Evolutionary conservation across 176 grass and related monocot genomes (phyloP), one percentile per base, ranked within the genome.

Genomic region (Triticum timopheevii): DNA sequence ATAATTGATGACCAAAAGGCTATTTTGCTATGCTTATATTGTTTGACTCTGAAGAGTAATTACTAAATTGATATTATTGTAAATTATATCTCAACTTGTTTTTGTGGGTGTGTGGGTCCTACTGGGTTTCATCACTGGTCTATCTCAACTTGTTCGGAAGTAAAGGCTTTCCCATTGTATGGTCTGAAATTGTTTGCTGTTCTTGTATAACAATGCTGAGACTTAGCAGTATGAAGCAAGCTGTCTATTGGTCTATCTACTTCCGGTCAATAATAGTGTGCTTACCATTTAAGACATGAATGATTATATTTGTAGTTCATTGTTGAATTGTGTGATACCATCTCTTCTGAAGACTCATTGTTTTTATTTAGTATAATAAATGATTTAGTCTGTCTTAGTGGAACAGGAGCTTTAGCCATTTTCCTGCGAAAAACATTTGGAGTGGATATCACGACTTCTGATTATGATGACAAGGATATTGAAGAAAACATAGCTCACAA

Each of bases 401-500:
- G 93, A 63, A 98, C 93, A 15, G 93, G 96, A 89, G 93, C 93
- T 86, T 85, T 98, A 42, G 90, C 96, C 4, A 92, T 95, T 68
- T 98, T 95, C 87, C 81, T 95, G 42, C 70, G 38, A 36, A 94
- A 63, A 88, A 78, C 88, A 63, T 90, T 94, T 86, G 74, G 71
- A 35, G 86, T 98, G 30, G 93, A 98, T 74, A 95, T 95, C 75
- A 98, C 90, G 30, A 98, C 96, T 0, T 94, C 93, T 81, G 96
- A 98, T 81, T 98, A 93, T 38, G 90, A 94, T 69, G 96, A 95
- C 87, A 73, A 62, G 72, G 93, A 98, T 36, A 98, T 98, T 50
- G 92, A 98, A 88, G 83, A 94, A 33, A 98, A 98, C 86, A 98
- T 98, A 80, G 84, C 92, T 45, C 88, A 98, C 69, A 98, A 95